Percentiles rank a stretch among this genome's conserved stretches.
Evolutionary conservation across 805 yeast genomes (phyloP).

Genomic region (Hanseniaspora guilliermondii): DNA sequence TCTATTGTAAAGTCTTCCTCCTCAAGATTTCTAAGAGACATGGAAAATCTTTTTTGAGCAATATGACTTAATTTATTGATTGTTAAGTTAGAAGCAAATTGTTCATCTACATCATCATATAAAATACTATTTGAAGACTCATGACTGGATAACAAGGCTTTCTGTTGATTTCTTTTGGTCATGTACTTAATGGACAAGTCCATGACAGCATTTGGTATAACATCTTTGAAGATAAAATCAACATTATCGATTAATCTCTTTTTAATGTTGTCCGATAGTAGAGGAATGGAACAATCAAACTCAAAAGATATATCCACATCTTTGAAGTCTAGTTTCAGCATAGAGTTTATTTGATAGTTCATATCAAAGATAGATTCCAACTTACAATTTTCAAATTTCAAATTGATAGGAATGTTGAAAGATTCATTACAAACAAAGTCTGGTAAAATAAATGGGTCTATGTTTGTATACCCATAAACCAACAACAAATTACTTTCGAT

Average conservation of each 20-base stretch:
- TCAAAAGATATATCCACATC: conserved; percentile 28
- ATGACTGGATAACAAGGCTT: background rate
- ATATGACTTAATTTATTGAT: conserved; percentile 56
- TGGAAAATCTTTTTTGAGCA: conserved; percentile 64
- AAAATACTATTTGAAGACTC: background rate
- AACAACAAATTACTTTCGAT: conserved; percentile 27
- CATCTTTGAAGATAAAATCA: conserved; percentile 26
- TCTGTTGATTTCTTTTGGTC: background rate
- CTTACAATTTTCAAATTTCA: conserved; percentile 25
- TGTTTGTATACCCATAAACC: conserved; percentile 20
- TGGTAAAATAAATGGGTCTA: conserved; percentile 25
- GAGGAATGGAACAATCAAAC: conserved; percentile 28
- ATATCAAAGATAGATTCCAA: conserved; percentile 28
- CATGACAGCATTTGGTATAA: conserved; percentile 26
- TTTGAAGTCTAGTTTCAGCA: conserved; percentile 28
- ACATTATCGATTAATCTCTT: conserved; percentile 26
- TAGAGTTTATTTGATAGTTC: conserved; percentile 13
- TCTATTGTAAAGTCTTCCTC: conserved; percentile 37
- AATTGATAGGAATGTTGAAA: conserved; percentile 27
- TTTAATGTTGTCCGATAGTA: conserved; percentile 27
- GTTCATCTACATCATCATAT: conserved; percentile 23
- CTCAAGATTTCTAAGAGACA: conserved; percentile 35
- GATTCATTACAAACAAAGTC: conserved; percentile 26
- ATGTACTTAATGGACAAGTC: conserved; percentile 19
- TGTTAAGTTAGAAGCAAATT: conserved; percentile 50